Conservation (phyloP, 2,329 filamentous ascomycete genomes). For the Claviceps fusiformis region DNA sequence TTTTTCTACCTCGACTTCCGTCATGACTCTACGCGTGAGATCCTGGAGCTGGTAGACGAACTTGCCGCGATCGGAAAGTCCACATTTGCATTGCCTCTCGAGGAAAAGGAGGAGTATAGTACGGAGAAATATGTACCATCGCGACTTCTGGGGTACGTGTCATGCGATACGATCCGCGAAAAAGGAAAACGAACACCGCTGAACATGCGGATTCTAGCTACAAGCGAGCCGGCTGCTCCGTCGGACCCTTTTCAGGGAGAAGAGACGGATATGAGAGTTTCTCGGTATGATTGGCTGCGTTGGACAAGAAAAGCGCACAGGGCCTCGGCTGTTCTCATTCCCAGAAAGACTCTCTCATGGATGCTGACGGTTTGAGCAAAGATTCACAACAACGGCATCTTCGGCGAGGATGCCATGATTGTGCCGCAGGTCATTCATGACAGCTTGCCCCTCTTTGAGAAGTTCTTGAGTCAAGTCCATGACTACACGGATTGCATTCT, state of each 20-base stretch:
- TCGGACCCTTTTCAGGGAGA: conserved; percentile 2
- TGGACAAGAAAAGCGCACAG: too few species aligned
- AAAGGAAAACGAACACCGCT: not conserved
- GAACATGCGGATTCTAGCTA: not conserved
- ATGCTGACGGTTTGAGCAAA: conserved; percentile 73
- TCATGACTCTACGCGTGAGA: not conserved
- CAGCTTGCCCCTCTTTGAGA: conserved; percentile 3
- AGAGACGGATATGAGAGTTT: conserved; percentile 3
- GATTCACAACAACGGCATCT: conserved; percentile 6
- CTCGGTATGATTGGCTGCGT: too few species aligned
- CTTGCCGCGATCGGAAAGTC: not conserved
- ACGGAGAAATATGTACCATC: conserved; percentile 2
- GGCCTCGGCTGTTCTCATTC: too few species aligned
- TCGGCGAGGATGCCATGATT: conserved; percentile 1
- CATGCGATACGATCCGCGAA: too few species aligned
- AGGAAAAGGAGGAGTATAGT: conserved; percentile 3
- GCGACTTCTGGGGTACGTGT: conserved; percentile 3
- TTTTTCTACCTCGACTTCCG: conserved; percentile 4
- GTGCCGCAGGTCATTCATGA: conserved; percentile 3
- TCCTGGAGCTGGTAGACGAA: not conserved
- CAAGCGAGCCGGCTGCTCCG: conserved; percentile 1
- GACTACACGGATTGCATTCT: conserved; percentile 4
- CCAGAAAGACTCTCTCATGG: not conserved
- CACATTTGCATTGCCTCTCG: not conserved
- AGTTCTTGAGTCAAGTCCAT: not conserved